Evolutionary conservation across 2,329 filamentous ascomycete genomes (phyloP).

Genomic region (Colletotrichum sp.): DNA sequence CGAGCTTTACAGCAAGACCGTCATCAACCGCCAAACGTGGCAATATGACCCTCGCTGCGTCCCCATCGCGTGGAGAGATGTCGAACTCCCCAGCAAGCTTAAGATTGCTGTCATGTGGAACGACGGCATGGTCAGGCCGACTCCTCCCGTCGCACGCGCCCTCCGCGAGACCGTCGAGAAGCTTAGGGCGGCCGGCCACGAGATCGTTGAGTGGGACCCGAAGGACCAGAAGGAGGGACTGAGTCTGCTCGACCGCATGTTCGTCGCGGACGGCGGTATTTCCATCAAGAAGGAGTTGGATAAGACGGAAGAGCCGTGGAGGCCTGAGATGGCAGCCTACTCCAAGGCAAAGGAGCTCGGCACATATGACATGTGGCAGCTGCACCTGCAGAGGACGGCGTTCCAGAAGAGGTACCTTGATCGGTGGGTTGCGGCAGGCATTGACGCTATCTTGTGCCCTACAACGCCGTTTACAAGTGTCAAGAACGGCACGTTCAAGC

Average conservation of each 20-base stretch:
- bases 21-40: constrained; percentile 62
- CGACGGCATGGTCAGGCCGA: constrained; percentile 68
- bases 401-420: constrained; percentile 53
- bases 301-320: constrained; percentile 47
- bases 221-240: constrained; percentile 44
- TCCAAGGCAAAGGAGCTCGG: constrained; percentile 39
- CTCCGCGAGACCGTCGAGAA: constrained; percentile 47
- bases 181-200: constrained; percentile 51
- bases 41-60: constrained; percentile 60
- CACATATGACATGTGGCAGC: constrained; percentile 51
- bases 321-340: constrained; percentile 41
- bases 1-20: constrained; percentile 55
- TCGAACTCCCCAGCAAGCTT: constrained; percentile 42
- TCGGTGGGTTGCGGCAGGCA: constrained; percentile 48
- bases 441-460: constrained; percentile 69
- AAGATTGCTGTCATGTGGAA: constrained; percentile 68
- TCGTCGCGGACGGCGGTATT: constrained; percentile 51
- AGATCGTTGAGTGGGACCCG: constrained; percentile 57
- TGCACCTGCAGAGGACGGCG: constrained; percentile 48
- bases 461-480: constrained; percentile 50
- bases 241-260: constrained; percentile 47
- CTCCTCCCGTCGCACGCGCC: constrained; percentile 67
- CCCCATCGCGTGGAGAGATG: constrained; percentile 60
- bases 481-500: constrained; percentile 47
- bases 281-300: constrained; percentile 43